Conservation (phyloP, 2,329 filamentous ascomycete species). For the Bipolaris sorokiniana region DNA sequence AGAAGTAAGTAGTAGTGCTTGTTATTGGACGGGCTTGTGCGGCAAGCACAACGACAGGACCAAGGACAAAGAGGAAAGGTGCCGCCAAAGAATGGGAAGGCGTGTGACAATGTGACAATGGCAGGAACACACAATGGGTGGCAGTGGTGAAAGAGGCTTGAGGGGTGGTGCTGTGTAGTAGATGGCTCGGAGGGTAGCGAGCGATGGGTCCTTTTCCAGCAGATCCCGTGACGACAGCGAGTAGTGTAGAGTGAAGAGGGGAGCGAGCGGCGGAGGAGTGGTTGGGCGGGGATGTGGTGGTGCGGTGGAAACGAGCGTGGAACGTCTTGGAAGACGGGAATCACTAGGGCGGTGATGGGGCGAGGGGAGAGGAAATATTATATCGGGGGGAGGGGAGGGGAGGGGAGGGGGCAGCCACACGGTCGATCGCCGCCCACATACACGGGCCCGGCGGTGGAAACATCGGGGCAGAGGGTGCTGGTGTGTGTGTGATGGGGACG, state of each 20-base stretch:
- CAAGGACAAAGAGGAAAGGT: slow-evolving; percentile 19
- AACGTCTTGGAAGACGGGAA: slow-evolving; percentile 36
- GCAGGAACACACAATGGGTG: background rate
- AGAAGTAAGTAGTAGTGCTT: slow-evolving; percentile 24
- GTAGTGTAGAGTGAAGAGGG: slow-evolving; percentile 1
- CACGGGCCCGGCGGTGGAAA: slow-evolving; percentile 33
- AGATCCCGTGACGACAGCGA: slow-evolving; percentile 20
- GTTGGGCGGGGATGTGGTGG: slow-evolving; percentile 24
- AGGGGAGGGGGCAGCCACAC: slow-evolving; percentile 30
- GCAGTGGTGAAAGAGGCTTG: background rate
- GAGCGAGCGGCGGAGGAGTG: slow-evolving; percentile 25
- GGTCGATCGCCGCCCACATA: slow-evolving; percentile 24
- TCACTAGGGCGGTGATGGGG: slow-evolving; percentile 23
- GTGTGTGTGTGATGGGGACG: slow-evolving; percentile 21
- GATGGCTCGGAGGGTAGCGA: slow-evolving; percentile 2
- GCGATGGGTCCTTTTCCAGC: slow-evolving; percentile 13
- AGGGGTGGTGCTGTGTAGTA: background rate
- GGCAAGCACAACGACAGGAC: slow-evolving; percentile 25
- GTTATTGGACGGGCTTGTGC: slow-evolving; percentile 14
- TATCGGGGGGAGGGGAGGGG: slow-evolving; percentile 18
- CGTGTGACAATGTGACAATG: slow-evolving; percentile 6
- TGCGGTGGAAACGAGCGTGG: slow-evolving; percentile 42
- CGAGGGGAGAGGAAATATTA: slow-evolving; percentile 36
- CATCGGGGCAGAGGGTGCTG: slow-evolving; percentile 22
- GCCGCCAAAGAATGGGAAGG: slow-evolving; percentile 8